phyloP scores from a whole-genome alignment of 345 rosid species.

The Aegle marmelos region DNA sequence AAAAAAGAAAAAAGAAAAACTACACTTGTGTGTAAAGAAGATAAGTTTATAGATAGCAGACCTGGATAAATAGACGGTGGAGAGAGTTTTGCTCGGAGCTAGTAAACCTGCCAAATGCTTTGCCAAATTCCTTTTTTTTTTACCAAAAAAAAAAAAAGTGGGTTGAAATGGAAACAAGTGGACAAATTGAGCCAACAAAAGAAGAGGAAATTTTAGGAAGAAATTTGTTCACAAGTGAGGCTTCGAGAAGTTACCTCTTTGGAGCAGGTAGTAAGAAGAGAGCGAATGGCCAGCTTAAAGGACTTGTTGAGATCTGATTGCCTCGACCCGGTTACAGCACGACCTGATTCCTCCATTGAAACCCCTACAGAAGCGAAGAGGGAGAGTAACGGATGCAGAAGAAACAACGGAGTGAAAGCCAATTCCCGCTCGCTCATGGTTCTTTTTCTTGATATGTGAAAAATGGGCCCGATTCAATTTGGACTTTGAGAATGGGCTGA shows the following conservation, averaged over 20 bases:
- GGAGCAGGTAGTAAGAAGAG: constrained; percentile 61
- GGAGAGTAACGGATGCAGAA: background rate
- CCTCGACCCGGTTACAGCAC: constrained; percentile 25
- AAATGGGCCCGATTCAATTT: background rate
- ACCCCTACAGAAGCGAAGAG: background rate
- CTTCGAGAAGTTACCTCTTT: constrained; percentile 33
- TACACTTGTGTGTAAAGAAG: background rate
- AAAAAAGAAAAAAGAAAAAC: background rate
- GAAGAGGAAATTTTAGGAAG: background rate
- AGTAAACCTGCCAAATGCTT: constrained; percentile 51
- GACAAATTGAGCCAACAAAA: background rate
- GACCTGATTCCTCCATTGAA: constrained; percentile 23
- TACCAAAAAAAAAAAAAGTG: background rate
- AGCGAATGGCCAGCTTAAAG: constrained; percentile 54
- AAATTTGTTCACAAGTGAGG: background rate
- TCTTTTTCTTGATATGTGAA: too few relatives aligned
- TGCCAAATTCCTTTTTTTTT: constrained; percentile 40
- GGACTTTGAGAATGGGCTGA: background rate
- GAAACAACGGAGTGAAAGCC: background rate
- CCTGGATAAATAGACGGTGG: constrained; percentile 53
- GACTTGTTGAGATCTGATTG: constrained; percentile 46
- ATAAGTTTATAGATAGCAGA: constrained; percentile 8
- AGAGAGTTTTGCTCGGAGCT: constrained; percentile 45
- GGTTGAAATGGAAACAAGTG: background rate
- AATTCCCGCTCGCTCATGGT: background rate